These are phyloP conservation scores for Tuber magnatum DNA, from an alignment of 495 filamentous ascomycete species.

Conservation along the genomic window DNA sequence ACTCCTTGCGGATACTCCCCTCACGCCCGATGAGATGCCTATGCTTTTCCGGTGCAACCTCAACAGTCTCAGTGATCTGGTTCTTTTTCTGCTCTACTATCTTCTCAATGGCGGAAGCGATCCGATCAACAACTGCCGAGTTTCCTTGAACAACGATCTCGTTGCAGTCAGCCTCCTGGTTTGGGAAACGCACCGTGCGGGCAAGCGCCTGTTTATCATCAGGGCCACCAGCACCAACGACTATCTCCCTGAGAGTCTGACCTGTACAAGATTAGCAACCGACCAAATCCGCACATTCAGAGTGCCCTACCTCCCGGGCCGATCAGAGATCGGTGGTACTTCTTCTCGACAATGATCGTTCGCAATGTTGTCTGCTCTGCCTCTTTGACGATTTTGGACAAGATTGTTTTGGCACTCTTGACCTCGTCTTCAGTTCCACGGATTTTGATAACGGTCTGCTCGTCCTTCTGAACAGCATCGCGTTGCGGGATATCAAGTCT, in stretches of 20 bases:
- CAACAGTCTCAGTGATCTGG: constrained; percentile 65
- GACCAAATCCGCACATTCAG: neutral
- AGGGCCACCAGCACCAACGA: constrained; percentile 79
- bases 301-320: constrained; percentile 68
- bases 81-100: constrained; percentile 73
- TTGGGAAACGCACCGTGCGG: constrained; percentile 85
- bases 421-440: constrained; percentile 88
- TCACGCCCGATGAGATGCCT: constrained; percentile 84
- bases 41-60: constrained; percentile 81
- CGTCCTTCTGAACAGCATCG: constrained; percentile 49
- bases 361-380: constrained; percentile 81
- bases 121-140: constrained; percentile 75
- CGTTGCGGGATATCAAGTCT: constrained; percentile 79
- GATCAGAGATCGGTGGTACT: constrained; percentile 84
- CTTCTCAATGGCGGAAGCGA: constrained; percentile 68
- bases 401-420: constrained; percentile 74
- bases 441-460: constrained; percentile 72
- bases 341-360: constrained; percentile 80
- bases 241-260: constrained; percentile 75
- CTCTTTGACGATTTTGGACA: constrained; percentile 71
- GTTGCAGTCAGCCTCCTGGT: constrained; percentile 68
- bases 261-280: constrained; percentile 53
- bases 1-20: constrained; percentile 69
- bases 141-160: constrained; percentile 80
- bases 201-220: constrained; percentile 71